A percentile compares a stretch with the other conserved stretches of the same genome.
These are phyloP conservation scores for Phialophora tarda DNA, from an alignment of 2,329 filamentous ascomycete species.

Conservation along the genomic window DNA sequence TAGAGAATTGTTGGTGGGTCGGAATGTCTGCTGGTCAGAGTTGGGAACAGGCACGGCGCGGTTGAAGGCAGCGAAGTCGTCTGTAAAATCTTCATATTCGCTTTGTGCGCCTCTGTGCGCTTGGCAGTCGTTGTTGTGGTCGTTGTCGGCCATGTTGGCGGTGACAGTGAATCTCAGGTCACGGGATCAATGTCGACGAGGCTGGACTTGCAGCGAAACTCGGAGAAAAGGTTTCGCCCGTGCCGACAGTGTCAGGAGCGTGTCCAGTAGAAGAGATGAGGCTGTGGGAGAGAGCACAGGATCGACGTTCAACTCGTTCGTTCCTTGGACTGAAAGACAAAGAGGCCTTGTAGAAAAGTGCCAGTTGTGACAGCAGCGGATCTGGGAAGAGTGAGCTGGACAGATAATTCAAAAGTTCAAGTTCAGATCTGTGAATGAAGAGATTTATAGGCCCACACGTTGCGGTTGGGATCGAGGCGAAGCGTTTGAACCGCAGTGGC, in stretches of 20 bases:
- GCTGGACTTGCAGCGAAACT: background rate
- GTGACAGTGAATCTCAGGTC: conserved; percentile 2
- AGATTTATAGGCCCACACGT: background rate
- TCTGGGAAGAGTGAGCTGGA: background rate
- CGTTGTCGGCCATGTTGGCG: background rate
- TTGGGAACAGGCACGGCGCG: background rate
- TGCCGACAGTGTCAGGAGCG: background rate
- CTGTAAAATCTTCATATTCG: background rate
- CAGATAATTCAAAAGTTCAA: background rate
- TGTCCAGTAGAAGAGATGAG: background rate
- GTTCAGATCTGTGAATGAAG: background rate
- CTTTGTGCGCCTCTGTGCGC: background rate
- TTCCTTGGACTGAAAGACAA: background rate
- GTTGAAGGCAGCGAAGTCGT: background rate
- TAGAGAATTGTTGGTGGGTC: background rate
- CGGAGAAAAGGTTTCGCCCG: background rate
- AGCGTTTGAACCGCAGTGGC: conserved; percentile 5
- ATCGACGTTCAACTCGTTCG: background rate
- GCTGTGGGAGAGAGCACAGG: background rate
- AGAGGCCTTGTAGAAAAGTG: background rate
- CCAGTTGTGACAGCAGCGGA: background rate
- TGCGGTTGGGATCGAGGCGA: background rate
- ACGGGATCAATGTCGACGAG: conserved; percentile 2
- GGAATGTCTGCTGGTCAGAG: background rate
- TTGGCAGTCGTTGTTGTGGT: background rate